Base-by-base conservation (phyloP, 1,284 basidiomycete species). In the Puccinia coronata region DNA sequence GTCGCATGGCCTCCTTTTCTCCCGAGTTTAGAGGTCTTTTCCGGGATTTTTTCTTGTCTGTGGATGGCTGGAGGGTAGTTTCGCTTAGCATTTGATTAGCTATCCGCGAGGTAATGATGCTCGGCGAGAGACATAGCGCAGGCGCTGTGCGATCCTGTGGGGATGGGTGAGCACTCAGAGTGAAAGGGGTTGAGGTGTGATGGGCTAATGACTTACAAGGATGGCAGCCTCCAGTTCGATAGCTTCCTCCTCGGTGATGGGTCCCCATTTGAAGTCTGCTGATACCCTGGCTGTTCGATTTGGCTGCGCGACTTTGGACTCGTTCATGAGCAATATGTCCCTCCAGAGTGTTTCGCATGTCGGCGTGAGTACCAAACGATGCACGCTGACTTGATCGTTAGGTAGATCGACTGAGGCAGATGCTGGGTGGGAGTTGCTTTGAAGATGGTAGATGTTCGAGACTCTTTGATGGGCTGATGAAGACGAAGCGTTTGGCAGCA, bases 91-190 rank as follows among this genome's bases (percentile, higher is more conserved):
- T 74, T 67, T 74, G 72, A 43, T 81, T 81, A 28, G 80, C 80
- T n/a, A 81, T 81, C 25, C 72, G 71, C 23, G 80, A 74, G 59
- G 80, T 81, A 51, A 81, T 75, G 28, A 81, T 74, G 51, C 80
- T 81, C 47, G 80, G 80, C 36, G 71, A 81, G 31, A 81, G 63
- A 57, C 80, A 81, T 3, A 81, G 63, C 23, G 80, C 70, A 28
- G 80, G 80, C 9, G 80, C 47, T 25, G 71, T 82, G 20, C 80
- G 61, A 49, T 82, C 73, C 73, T 75, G 65, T n/a, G 12, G 55
- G 36, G 49, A 31, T 73, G 59, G 43, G 53, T 67, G 69, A 61
- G 57, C 39, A 49, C 49, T 8, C 34, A 55, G 41, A 81, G 34
- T 25, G 14, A 34, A 18, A n/a, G 49, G 55, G 70, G 53, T 31